phyloP scores from a whole-genome alignment of 1,139 yeast species.

The Blastobotrys proliferans region DNA sequence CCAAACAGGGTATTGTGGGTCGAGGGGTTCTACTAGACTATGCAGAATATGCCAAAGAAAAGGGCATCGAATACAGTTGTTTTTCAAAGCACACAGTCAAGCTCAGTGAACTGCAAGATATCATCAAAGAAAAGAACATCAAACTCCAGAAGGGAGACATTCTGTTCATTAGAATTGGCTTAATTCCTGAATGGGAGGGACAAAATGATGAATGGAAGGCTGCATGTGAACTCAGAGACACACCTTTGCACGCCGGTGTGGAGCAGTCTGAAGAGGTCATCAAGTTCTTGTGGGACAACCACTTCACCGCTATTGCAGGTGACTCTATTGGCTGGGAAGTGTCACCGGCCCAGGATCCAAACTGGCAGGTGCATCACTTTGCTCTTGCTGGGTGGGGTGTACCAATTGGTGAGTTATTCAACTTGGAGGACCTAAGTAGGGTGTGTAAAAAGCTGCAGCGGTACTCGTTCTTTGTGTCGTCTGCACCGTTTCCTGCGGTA shows the following conservation, averaged over 20 bases:
- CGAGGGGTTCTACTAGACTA: constrained; percentile 35
- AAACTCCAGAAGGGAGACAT: constrained; percentile 30
- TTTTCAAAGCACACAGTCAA: constrained; percentile 26
- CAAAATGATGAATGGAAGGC: constrained; percentile 17
- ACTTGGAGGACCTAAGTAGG: constrained; percentile 22
- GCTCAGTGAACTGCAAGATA: constrained; percentile 23
- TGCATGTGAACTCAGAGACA: neutral
- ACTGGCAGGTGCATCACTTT: constrained; percentile 31
- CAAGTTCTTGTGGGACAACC: constrained; percentile 28
- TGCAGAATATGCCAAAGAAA: constrained; percentile 28
- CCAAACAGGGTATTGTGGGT: constrained; percentile 32
- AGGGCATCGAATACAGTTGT: constrained; percentile 27
- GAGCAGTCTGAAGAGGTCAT: constrained; percentile 24
- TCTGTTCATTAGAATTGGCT: constrained; percentile 31
- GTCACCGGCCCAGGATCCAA: constrained; percentile 51
- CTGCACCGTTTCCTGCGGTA: constrained; percentile 16
- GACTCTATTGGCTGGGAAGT: constrained; percentile 30
- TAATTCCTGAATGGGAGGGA: constrained; percentile 29
- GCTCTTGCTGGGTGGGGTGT: constrained; percentile 23
- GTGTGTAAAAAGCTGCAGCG: constrained; percentile 20
- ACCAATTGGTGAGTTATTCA: constrained; percentile 19
- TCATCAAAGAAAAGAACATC: constrained; percentile 22
- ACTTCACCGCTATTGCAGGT: constrained; percentile 30
- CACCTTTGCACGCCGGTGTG: constrained; percentile 23
- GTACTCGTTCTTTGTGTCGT: constrained; percentile 20